Conservation (phyloP, 345 rosid genomes). For the Mercurialis annua region DNA sequence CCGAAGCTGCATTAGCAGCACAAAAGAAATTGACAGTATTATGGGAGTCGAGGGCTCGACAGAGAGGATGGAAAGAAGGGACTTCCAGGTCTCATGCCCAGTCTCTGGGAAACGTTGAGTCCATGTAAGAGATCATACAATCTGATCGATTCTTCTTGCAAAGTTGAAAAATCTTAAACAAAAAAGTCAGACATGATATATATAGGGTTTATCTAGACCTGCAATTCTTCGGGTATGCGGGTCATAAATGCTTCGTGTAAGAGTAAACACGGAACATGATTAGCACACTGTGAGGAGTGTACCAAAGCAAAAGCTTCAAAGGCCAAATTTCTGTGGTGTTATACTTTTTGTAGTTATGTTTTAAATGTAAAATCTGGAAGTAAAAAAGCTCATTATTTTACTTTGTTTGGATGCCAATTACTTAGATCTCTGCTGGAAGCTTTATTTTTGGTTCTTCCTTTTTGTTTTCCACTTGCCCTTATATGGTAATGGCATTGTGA, state of each 20-base stretch:
- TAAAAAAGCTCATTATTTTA: not conserved
- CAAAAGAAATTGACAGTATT: conserved; percentile 69
- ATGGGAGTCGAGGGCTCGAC: conserved; percentile 87
- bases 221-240: too few relatives aligned
- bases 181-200: too few relatives aligned
- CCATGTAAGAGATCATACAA: conserved; percentile 31
- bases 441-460: too few relatives aligned
- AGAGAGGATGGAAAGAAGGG: conserved; percentile 84
- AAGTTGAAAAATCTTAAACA: too few relatives aligned
- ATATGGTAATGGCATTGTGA: too few relatives aligned
- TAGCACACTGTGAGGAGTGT: conserved; percentile 8
- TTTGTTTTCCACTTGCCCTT: too few relatives aligned
- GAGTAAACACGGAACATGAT: too few relatives aligned
- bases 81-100: conserved; percentile 37
- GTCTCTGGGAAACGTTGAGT: conserved; percentile 51
- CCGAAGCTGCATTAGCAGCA: conserved; percentile 58
- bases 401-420: not conserved
- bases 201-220: too few relatives aligned
- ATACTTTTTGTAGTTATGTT: not conserved
- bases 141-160: too few relatives aligned
- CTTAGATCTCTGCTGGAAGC: not conserved
- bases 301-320: conserved; percentile 8
- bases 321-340: not conserved
- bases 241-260: too few relatives aligned
- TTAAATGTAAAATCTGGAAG: not conserved